Evolutionary conservation across 2,329 filamentous ascomycete species (phyloP), one percentile per base, ranked within the genome.

Genomic region (Fusarium denticulatum): DNA sequence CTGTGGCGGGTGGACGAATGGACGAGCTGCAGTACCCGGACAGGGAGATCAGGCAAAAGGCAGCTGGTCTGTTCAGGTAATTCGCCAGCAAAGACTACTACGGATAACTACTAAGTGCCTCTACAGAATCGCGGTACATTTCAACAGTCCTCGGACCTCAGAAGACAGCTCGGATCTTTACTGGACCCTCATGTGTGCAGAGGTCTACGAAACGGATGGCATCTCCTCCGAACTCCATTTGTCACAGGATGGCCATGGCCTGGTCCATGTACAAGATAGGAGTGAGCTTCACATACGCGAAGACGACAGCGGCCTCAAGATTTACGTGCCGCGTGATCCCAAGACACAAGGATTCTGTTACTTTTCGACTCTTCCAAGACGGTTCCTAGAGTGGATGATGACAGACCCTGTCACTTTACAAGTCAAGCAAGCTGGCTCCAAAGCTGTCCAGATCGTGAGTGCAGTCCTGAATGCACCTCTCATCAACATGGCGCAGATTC

Each of bases 341-440:
- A 67, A 75, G 15, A 50, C 66, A 0, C 82, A 81, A 52, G 71
- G 78, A 10, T 70, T 78, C 11, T 79, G 76, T 57, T 83, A 81
- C 67, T 71, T 64, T 16, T 73, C 71, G 0, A 36, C 56, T 2
- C 79, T 84, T 4, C 76, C 81, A 0, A 59, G 71, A 11, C 75
- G 64, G 3, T 71, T 85, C 5, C 71, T 80, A 0, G 63, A 77
- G 15, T 84, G 81, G 81, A 75, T 85, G 46, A 83, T 84, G 81
- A 78, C 69, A 20, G 72, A 81, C 24, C 71, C 72, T 1, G 24
- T 34, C 5, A 76, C 74, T 1, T 46, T 69, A 3, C 55, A 63
- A 22, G 46, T 30, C 10, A 71, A 62, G 5, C 22, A 42, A 20
- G 30, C 61, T 9, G 46, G 45, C 4, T 50, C 55, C 1, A 47